These are phyloP conservation scores for Xerocomus spinulosus DNA, from an alignment of 768 basidiomycete species.

Conservation along the genomic window DNA sequence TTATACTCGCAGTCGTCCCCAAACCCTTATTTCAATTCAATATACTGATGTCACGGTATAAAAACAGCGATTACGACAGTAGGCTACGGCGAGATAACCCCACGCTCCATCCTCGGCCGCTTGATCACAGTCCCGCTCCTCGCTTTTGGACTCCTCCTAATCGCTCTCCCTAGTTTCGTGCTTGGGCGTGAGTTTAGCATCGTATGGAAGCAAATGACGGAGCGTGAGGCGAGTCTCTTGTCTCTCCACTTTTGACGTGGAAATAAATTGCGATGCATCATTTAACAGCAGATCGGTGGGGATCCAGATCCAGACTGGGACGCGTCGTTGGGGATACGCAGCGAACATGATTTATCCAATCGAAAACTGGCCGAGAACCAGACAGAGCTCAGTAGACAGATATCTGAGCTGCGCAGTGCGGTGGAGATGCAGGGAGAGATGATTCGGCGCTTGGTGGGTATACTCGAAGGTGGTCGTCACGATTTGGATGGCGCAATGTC, in stretches of 20 bases:
- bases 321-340: conserved; percentile 5
- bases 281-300: conserved; percentile 1
- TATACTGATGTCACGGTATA: neutral
- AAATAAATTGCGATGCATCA: neutral
- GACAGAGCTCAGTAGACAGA: conserved; percentile 60
- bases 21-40: neutral
- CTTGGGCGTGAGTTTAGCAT: conserved; percentile 87
- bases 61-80: conserved; percentile 76
- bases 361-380: conserved; percentile 63
- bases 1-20: conserved; percentile 13
- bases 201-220: conserved; percentile 82
- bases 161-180: conserved; percentile 89
- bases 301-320: neutral
- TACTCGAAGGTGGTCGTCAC: conserved; percentile 10
- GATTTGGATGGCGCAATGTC: neutral
- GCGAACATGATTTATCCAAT: conserved; percentile 46
- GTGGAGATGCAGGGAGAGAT: conserved; percentile 59
- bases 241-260: neutral
- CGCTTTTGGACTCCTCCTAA: conserved; percentile 80
- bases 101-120: conserved; percentile 82
- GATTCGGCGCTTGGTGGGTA: conserved; percentile 30
- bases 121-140: conserved; percentile 83
- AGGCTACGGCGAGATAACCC: conserved; percentile 90
- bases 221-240: conserved; percentile 35
- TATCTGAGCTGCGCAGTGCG: conserved; percentile 48